Conservation (phyloP, 1,284 basidiomycete genomes). For the Crepidotus sp. region DNA sequence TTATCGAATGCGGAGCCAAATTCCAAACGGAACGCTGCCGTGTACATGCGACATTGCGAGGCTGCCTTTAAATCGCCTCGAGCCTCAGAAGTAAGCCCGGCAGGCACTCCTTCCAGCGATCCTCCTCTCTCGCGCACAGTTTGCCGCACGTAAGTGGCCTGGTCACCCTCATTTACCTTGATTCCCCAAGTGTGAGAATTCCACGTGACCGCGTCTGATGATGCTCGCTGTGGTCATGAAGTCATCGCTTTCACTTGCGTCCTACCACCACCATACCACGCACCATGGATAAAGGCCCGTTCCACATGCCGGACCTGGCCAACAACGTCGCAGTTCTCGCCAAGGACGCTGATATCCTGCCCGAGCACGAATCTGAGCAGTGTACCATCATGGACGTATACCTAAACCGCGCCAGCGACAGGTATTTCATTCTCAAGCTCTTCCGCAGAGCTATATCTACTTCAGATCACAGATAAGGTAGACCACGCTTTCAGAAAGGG, state of each 20-base stretch:
- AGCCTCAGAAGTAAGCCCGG: too few species aligned
- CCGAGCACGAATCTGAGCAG: constrained; percentile 15
- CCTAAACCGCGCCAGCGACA: constrained; percentile 23
- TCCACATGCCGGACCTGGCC: constrained; percentile 24
- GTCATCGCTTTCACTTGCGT: constrained; percentile 2
- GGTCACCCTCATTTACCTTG: too few species aligned
- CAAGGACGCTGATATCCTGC: constrained; percentile 13
- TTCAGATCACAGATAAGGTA: constrained; percentile 19
- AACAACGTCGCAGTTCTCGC: constrained; percentile 20
- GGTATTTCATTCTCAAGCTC: constrained; percentile 16
- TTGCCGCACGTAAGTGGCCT: too few species aligned
- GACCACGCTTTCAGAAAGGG: constrained; percentile 29
- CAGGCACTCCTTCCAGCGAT: too few species aligned
- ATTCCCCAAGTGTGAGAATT: too few species aligned
- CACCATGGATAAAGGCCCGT: constrained; percentile 18
- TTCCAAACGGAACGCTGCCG: too few species aligned
- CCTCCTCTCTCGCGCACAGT: too few species aligned
- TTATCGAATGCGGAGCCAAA: too few species aligned
- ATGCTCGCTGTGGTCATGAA: neutral
- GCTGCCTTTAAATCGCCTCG: too few species aligned
- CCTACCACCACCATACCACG: neutral
- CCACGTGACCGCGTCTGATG: constrained; percentile 9
- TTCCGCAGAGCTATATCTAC: neutral
- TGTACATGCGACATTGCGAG: too few species aligned
- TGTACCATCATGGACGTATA: constrained; percentile 22